These are phyloP conservation scores for Cicer bijugum DNA, from an alignment of 306 rosid genomes.

Conservation along the genomic window DNA sequence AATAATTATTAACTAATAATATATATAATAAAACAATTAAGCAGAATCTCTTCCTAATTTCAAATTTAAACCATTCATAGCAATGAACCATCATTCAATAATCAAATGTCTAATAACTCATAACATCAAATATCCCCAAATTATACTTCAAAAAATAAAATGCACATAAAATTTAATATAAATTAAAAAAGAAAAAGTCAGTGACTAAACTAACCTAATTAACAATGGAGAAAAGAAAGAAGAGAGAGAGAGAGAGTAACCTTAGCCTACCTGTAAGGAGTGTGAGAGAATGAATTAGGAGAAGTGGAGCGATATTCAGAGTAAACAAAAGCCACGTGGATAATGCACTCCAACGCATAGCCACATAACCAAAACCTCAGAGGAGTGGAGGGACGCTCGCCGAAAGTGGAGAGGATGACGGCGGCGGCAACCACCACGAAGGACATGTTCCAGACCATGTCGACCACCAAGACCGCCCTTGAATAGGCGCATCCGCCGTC, in stretches of 20 bases:
- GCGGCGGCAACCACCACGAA: conserved; percentile 65
- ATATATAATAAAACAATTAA: background rate
- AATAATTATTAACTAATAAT: background rate
- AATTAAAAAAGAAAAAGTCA: background rate
- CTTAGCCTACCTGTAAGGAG: conserved; percentile 49
- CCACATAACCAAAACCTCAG: conserved; percentile 75
- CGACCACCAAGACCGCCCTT: conserved; percentile 64
- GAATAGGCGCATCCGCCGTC: conserved; percentile 49
- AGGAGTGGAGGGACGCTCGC: conserved; percentile 72
- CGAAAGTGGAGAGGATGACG: conserved; percentile 64
- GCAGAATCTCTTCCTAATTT: conserved; percentile 2
- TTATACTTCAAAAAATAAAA: background rate
- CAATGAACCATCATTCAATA: conserved; percentile 7
- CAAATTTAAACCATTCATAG: background rate
- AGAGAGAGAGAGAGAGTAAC: background rate
- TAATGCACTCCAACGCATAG: conserved; percentile 64
- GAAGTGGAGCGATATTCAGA: conserved; percentile 50
- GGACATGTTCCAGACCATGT: conserved; percentile 74
- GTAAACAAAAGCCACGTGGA: conserved; percentile 67
- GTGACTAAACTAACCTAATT: background rate
- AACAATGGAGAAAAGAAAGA: background rate
- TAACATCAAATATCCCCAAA: conserved; percentile 14
- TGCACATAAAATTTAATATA: background rate
- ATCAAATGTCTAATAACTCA: conserved; percentile 21
- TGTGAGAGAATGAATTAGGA: conserved; percentile 42